Base-by-base conservation (phyloP, 2,329 filamentous ascomycete species). In the Sporothrix mexicana region DNA sequence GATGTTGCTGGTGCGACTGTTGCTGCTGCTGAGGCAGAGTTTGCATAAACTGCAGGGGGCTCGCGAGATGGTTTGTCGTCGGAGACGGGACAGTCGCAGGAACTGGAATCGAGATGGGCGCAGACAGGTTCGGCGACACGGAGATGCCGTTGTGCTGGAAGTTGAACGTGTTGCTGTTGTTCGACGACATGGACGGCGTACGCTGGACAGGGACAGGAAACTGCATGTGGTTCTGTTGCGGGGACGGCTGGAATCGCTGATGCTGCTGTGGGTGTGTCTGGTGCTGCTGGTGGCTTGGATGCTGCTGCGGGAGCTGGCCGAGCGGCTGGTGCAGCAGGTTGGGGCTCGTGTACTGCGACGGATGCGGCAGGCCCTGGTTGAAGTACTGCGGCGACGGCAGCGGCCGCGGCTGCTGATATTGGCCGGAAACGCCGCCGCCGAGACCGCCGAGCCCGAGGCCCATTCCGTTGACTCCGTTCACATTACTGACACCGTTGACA, bases 341-440 rank as follows among this genome's bases (percentile, higher is more conserved):
- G 41, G 69, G 59, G 45, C 70, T 71, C 30, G 73, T 23, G 41
- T 55, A 71, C 12, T 74, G 72, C 17, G 69, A 57, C 45, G 64
- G 72, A 13, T 64, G 69, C 23, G 73, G 57, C 53, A 73, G 69
- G 36, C 55, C 62, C 70, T 75, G 74, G 20, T 68, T 68, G 59
- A 70, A 74, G 51, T 71, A 71, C 62, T 72, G 73, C 51, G 73
- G 74, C 62, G 75, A 74, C 41, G 73, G 74, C 55, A 71, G 49
- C 13, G 68, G 59, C 3, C 69, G 61, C 23, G 61, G 10, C 17
- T 61, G 55, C 36, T 62, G 68, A n/a, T 73, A 70, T 17, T 73
- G 72, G 41, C 57, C 10, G 9, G 36, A 17, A 25, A 55, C 36
- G 2, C 30, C 36, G 20, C 61, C 61, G 41, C 59, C 61, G 30